A percentile compares a stretch with the other conserved stretches of the same genome.
These are phyloP conservation scores for Parastagonospora nodorum DNA, from an alignment of 2,329 filamentous ascomycete species.

Conservation along the genomic window DNA sequence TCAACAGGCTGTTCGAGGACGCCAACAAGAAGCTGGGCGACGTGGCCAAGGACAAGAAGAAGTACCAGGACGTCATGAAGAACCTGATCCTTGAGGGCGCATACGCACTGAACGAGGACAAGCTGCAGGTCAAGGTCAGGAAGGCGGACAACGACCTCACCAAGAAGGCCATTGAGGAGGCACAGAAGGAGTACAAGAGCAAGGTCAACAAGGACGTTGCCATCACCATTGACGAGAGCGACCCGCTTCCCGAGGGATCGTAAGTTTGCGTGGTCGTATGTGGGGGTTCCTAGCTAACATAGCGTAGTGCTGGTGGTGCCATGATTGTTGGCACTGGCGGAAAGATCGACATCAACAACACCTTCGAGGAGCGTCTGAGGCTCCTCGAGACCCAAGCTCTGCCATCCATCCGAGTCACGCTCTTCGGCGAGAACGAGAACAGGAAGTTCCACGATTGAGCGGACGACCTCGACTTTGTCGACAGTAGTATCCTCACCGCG, in stretches of 20 bases:
- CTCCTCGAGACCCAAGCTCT: constrained; percentile 84
- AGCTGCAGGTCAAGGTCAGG: constrained; percentile 74
- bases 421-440: constrained; percentile 95
- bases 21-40: constrained; percentile 73
- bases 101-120: constrained; percentile 83
- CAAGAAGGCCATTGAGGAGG: constrained; percentile 78
- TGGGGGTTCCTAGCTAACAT: constrained; percentile 12
- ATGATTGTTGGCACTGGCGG: constrained; percentile 79
- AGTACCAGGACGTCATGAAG: constrained; percentile 79
- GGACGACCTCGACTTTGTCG: not conserved
- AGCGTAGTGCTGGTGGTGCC: constrained; percentile 77
- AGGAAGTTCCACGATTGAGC: constrained; percentile 88
- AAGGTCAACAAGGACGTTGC: constrained; percentile 71
- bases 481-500: not conserved
- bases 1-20: constrained; percentile 86
- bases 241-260: constrained; percentile 80
- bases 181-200: constrained; percentile 82
- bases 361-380: constrained; percentile 86
- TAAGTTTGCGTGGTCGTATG: constrained; percentile 56
- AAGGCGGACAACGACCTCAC: constrained; percentile 78
- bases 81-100: constrained; percentile 85
- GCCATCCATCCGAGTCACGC: constrained; percentile 79
- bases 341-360: constrained; percentile 99
- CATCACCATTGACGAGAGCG: constrained; percentile 76
- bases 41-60: constrained; percentile 69